phyloP scores from a whole-genome alignment of 768 basidiomycete genomes.

The Obba rivulosa region DNA sequence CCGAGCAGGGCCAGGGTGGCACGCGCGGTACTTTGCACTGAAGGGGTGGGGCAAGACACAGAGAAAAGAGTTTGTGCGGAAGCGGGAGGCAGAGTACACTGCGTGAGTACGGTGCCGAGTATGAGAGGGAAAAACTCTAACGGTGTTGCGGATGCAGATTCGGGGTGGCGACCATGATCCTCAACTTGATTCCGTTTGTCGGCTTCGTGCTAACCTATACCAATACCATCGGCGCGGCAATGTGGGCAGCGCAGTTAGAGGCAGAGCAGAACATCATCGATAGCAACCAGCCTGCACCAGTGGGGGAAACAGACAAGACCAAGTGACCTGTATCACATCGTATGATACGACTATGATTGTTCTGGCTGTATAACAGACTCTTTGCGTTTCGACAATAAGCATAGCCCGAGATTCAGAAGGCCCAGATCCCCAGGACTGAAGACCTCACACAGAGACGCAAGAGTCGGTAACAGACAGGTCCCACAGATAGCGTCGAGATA shows the following conservation, averaged over 20 bases:
- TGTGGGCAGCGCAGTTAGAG: constrained; percentile 71
- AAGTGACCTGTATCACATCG: no score
- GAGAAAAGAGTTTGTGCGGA: constrained; percentile 39
- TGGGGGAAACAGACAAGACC: no score
- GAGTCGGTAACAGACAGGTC: no score
- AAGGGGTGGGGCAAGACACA: constrained; percentile 45
- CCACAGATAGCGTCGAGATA: no score
- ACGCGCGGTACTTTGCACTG: constrained; percentile 65
- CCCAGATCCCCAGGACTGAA: no score
- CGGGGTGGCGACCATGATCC: constrained; percentile 51
- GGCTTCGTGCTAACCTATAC: constrained; percentile 59
- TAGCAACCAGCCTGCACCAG: background rate
- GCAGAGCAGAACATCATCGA: constrained; percentile 21
- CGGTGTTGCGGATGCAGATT: constrained; percentile 32
- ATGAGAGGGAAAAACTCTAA: no score
- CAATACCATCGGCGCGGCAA: constrained; percentile 61
- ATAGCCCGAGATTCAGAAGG: no score
- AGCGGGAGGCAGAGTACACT: constrained; percentile 55
- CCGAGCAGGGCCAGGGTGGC: constrained; percentile 47
- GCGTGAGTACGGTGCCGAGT: constrained; percentile 36
- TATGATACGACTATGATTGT: no score
- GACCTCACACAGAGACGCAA: no score
- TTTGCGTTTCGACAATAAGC: no score
- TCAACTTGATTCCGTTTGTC: constrained; percentile 57
- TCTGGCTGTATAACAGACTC: no score